Percentiles rank a stretch among this genome's conserved stretches.
phyloP scores from a whole-genome alignment of 371 early-diverging fungal species.

The Circinella minor region DNA sequence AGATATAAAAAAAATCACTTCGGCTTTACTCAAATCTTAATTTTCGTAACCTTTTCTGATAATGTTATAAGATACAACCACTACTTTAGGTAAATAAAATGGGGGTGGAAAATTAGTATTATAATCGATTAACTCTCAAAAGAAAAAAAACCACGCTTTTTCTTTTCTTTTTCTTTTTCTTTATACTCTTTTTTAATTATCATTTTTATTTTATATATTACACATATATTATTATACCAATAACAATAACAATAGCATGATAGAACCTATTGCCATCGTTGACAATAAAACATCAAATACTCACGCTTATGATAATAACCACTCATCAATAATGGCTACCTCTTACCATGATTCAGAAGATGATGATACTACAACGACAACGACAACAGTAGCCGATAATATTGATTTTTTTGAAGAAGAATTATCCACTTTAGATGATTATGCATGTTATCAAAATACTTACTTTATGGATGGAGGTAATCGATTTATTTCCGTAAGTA shows the following conservation, averaged over 20 bases:
- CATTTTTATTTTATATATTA: not conserved
- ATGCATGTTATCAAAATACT: conserved; percentile 25
- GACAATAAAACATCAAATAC: not conserved
- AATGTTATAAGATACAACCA: not conserved
- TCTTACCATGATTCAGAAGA: conserved; percentile 18
- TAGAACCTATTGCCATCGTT: conserved; percentile 2
- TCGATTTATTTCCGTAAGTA: conserved; percentile 38
- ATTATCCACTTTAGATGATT: not conserved
- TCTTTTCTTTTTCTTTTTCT: not conserved
- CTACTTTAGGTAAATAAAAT: conserved; percentile 5
- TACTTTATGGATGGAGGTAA: conserved; percentile 44
- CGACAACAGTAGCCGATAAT: not conserved
- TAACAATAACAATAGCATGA: not conserved
- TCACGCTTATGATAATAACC: not conserved
- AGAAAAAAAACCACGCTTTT: not conserved
- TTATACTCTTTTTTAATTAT: not conserved
- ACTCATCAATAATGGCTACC: not conserved
- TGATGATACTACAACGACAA: conserved; percentile 13
- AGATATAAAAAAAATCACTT: not conserved
- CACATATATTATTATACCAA: not conserved
- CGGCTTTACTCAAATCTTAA: conserved; percentile 13
- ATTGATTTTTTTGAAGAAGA: conserved; percentile 11
- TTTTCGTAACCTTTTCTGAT: not conserved
- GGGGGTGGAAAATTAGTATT: conserved; percentile 8
- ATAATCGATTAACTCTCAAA: not conserved